Percentiles rank a stretch among this genome's conserved stretches.
Evolutionary conservation across 176 grass and related monocot species (phyloP).

Genomic region (Tillandsia fasciculata): DNA sequence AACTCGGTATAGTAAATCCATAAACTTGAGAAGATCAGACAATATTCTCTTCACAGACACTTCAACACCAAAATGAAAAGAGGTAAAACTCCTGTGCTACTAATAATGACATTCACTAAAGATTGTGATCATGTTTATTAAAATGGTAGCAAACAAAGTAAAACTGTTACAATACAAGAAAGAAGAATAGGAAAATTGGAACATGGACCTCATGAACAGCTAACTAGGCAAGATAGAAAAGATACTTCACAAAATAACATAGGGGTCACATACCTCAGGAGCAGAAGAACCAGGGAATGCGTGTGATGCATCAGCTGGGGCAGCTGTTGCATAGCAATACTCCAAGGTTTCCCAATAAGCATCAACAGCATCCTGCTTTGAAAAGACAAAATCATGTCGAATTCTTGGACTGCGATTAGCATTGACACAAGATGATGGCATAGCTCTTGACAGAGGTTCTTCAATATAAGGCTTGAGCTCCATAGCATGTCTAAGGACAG

Average conservation of each 20-base stretch:
- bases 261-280: conserved; percentile 45
- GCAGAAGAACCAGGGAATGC: conserved; percentile 89
- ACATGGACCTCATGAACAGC: neutral
- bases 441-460: conserved; percentile 59
- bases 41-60: too few relatives aligned
- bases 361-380: conserved; percentile 60
- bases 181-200: neutral
- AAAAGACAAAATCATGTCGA: conserved; percentile 88
- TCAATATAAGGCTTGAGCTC: conserved; percentile 94
- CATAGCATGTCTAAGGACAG: conserved; percentile 51
- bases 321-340: conserved; percentile 65
- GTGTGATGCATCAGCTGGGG: conserved; percentile 42
- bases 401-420: conserved; percentile 33
- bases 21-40: too few relatives aligned
- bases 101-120: neutral
- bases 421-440: conserved; percentile 43
- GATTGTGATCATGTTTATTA: neutral
- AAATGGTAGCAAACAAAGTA: too few relatives aligned
- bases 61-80: too few relatives aligned
- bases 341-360: conserved; percentile 95
- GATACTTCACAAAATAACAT: neutral
- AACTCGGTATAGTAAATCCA: too few relatives aligned
- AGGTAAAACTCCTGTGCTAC: neutral
- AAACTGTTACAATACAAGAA: neutral
- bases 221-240: neutral